Conservation (phyloP, 1,284 basidiomycete species). For the Ceratobasidium sp. region DNA sequence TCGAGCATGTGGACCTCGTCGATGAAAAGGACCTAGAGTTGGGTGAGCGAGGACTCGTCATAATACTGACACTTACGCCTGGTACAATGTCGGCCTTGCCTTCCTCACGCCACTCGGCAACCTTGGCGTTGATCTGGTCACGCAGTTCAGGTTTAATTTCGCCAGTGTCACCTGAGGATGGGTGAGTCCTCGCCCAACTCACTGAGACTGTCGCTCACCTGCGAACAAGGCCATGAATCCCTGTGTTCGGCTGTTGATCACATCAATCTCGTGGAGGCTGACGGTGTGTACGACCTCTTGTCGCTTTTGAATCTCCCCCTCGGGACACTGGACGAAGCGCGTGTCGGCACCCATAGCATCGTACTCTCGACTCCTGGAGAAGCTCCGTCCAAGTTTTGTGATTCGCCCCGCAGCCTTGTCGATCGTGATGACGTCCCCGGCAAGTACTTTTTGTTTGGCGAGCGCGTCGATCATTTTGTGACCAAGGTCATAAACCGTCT, state of each 20-base stretch:
- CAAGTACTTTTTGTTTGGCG: slow-evolving; percentile 95
- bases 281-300: slow-evolving; percentile 98
- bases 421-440: slow-evolving; percentile 95
- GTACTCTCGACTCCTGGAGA: slow-evolving; percentile 95
- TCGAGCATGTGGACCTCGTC: slow-evolving; percentile 99
- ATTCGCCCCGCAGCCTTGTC: slow-evolving; percentile 99
- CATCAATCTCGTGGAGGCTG: slow-evolving; percentile 97
- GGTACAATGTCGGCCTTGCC: slow-evolving; percentile 98
- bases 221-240: slow-evolving; percentile 70
- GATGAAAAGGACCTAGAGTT: slow-evolving; percentile 81
- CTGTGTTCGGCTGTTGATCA: slow-evolving; percentile 98
- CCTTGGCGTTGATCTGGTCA: slow-evolving; percentile 96
- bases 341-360: slow-evolving; percentile 99
- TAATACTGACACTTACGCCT: slow-evolving; percentile 65
- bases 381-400: slow-evolving; percentile 93
- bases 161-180: slow-evolving; percentile 74
- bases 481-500: slow-evolving; percentile 98
- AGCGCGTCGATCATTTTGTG: slow-evolving; percentile 99
- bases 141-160: slow-evolving; percentile 98
- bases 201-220: slow-evolving; percentile 48
- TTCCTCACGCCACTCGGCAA: slow-evolving; percentile 97
- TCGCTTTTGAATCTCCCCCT: slow-evolving; percentile 96
- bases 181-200: slow-evolving; percentile 75
- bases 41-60: slow-evolving; percentile 1
- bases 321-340: slow-evolving; percentile 95